phyloP scores from a whole-genome alignment of 78 protist species.

The Dictyostelium intermedium region DNA sequence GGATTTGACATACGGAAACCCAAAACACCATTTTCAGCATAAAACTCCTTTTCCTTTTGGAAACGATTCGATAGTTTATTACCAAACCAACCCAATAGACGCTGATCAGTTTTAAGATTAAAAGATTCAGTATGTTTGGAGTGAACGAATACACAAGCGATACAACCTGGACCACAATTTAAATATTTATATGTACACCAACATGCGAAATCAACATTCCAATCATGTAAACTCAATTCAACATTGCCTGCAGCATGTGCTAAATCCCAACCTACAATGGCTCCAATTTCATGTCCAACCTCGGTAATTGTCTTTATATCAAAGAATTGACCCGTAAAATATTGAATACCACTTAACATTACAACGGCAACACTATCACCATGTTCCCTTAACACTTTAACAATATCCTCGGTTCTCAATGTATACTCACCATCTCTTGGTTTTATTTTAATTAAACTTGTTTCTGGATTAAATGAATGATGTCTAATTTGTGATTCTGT shows the following conservation, averaged over 20 bases:
- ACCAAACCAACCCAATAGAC: conserved; percentile 96
- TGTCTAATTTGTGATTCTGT: conserved; percentile 78
- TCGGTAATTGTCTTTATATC: conserved; percentile 88
- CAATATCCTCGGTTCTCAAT: conserved; percentile 78
- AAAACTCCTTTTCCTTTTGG: conserved; percentile 83
- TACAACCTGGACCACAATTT: conserved; percentile 95
- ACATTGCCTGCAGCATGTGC: conserved; percentile 97
- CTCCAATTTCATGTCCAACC: conserved; percentile 76
- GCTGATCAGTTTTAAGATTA: neutral
- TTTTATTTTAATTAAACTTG: conserved; percentile 54
- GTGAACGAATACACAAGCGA: conserved; percentile 93
- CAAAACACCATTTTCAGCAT: conserved; percentile 77
- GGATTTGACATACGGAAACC: conserved; percentile 91
- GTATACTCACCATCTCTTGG: conserved; percentile 80
- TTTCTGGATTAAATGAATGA: conserved; percentile 85
- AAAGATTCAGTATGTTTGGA: conserved; percentile 21
- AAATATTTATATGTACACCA: conserved; percentile 97
- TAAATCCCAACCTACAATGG: conserved; percentile 92
- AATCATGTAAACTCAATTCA: conserved; percentile 91
- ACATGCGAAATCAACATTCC: conserved; percentile 95
- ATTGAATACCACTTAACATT: conserved; percentile 82
- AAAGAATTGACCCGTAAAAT: conserved; percentile 91
- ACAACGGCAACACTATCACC: conserved; percentile 86
- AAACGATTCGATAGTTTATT: conserved; percentile 86
- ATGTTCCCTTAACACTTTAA: conserved; percentile 43